A percentile compares a stretch with the other conserved stretches of the same genome.
These are phyloP conservation scores for Apophysomyces ossiformis DNA, from an alignment of 371 early-diverging fungal species.

Conservation along the genomic window DNA sequence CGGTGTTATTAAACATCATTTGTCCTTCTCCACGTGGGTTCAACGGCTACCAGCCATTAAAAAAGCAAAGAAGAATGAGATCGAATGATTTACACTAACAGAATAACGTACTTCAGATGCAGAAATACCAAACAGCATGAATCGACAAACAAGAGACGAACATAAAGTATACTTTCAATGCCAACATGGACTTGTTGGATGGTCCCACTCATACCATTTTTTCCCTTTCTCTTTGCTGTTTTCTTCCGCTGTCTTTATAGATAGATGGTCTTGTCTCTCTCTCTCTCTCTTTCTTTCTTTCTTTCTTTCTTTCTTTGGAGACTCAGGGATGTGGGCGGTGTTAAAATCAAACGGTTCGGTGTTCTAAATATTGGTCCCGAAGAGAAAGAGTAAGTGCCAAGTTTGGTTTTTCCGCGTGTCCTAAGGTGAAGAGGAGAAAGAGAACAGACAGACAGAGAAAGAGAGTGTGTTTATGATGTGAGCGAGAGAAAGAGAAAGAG, in stretches of 20 bases:
- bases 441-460: no score
- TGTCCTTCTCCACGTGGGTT: slow-evolving; percentile 8
- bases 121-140: no score
- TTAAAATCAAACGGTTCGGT: slow-evolving; percentile 8
- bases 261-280: background rate
- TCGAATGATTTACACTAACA: background rate
- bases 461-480: no score
- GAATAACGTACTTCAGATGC: background rate
- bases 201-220: no score
- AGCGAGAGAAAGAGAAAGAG: no score
- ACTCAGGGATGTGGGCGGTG: slow-evolving; percentile 10
- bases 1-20: slow-evolving; percentile 10
- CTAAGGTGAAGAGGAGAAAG: background rate
- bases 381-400: background rate
- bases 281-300: background rate
- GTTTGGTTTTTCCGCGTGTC: slow-evolving; percentile 9
- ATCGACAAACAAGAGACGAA: no score
- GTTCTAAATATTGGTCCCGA: slow-evolving; percentile 3
- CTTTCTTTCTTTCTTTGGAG: background rate
- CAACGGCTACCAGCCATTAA: background rate
- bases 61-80: background rate
- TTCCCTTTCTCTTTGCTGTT: background rate
- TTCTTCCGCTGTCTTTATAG: no score
- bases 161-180: no score
- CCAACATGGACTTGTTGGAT: no score